Conservation (phyloP, 352 stramenopile genomes). For the Elongisporangium anandrum region DNA sequence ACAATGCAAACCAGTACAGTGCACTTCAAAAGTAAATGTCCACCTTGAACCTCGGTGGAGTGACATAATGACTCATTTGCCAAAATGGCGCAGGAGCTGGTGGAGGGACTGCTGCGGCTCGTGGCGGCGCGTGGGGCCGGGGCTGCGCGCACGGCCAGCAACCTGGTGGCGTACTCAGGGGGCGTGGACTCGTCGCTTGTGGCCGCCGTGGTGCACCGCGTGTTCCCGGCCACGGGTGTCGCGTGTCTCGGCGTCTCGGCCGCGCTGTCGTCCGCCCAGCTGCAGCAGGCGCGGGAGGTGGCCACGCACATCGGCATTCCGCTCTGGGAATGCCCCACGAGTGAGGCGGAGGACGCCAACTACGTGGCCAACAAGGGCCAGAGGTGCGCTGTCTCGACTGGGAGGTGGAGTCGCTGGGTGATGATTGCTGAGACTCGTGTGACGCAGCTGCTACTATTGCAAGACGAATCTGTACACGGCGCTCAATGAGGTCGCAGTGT, state of each 20-base stretch:
- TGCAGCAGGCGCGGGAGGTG: constrained; percentile 83
- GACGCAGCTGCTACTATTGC: constrained; percentile 92
- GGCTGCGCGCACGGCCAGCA: constrained; percentile 10
- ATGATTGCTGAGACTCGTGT: background rate
- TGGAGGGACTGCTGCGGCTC: constrained; percentile 33
- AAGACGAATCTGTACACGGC: constrained; percentile 97
- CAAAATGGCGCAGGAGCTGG: constrained; percentile 2
- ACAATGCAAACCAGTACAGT: too few species aligned
- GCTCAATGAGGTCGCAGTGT: constrained; percentile 82
- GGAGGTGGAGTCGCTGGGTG: background rate
- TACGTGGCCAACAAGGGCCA: constrained; percentile 95
- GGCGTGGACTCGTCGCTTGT: constrained; percentile 96
- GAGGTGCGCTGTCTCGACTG: constrained; percentile 23
- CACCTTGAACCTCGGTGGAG: background rate
- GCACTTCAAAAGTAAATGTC: background rate
- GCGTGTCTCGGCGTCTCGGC: constrained; percentile 93
- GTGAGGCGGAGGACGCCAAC: constrained; percentile 70
- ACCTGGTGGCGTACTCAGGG: constrained; percentile 92
- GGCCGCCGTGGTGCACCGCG: constrained; percentile 85
- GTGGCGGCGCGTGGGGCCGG: constrained; percentile 27
- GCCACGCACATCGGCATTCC: constrained; percentile 86
- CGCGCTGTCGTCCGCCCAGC: constrained; percentile 84
- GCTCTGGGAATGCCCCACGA: constrained; percentile 85
- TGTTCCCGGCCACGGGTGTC: constrained; percentile 69
- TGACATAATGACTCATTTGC: background rate